phyloP scores from a whole-genome alignment of 352 stramenopile genomes.

The Globisporangium spinosum region DNA sequence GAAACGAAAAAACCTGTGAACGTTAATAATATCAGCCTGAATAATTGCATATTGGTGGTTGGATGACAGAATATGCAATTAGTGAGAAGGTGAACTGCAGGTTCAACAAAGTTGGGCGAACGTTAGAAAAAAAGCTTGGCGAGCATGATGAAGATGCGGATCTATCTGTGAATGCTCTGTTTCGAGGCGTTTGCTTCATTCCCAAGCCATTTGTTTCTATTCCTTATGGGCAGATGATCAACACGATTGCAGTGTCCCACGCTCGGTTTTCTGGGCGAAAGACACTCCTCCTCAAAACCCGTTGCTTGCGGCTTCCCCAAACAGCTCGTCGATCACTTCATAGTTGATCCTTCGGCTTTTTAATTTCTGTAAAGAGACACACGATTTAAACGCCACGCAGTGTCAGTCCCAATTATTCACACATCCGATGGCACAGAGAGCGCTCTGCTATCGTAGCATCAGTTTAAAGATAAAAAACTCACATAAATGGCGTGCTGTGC shows the following conservation, averaged over 20 bases:
- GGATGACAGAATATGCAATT: slow-evolving; percentile 2
- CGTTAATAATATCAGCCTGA: not conserved
- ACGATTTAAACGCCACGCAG: slow-evolving; percentile 7
- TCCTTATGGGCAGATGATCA: not conserved
- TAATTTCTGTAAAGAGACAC: slow-evolving; percentile 68
- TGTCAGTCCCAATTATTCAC: slow-evolving; percentile 8
- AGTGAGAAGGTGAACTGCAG: not conserved
- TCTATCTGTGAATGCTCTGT: not conserved
- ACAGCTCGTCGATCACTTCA: slow-evolving; percentile 87
- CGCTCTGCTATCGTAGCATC: not conserved
- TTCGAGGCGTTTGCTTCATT: not conserved
- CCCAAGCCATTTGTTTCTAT: not conserved
- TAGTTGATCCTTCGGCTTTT: slow-evolving; percentile 89
- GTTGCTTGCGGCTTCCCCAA: slow-evolving; percentile 78
- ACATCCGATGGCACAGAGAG: not conserved
- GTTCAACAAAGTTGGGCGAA: too few species aligned
- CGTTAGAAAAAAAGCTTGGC: not conserved
- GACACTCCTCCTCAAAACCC: slow-evolving; percentile 36
- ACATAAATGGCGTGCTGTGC: slow-evolving; percentile 88
- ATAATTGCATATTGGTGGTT: slow-evolving; percentile 13
- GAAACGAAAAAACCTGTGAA: not conserved
- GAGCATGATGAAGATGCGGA: not conserved
- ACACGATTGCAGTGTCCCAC: not conserved
- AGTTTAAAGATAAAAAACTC: slow-evolving; percentile 19
- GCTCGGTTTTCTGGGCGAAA: not conserved